These are phyloP conservation scores for Xerocomus potaroensis DNA, from an alignment of 768 basidiomycete genomes.

Conservation along the genomic window DNA sequence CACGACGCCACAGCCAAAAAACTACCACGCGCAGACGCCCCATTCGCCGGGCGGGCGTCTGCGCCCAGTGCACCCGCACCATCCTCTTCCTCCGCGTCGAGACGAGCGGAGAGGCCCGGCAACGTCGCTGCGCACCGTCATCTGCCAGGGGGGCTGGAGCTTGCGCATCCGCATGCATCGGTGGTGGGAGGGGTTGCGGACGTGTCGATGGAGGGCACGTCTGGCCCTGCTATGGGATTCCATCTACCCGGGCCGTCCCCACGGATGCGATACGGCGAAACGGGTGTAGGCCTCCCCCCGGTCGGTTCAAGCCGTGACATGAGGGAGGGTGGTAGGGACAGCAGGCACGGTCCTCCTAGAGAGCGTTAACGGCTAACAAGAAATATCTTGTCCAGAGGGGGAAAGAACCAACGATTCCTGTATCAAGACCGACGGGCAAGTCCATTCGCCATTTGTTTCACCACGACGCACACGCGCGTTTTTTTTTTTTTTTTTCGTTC, in stretches of 20 bases:
- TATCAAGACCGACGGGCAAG: conserved; percentile 9
- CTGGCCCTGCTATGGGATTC: conserved; percentile 21
- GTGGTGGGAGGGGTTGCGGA: conserved; percentile 14
- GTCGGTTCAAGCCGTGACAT: conserved; percentile 33
- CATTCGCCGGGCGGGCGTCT: conserved; percentile 69
- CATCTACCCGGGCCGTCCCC: conserved; percentile 32
- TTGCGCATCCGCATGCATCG: conserved; percentile 16
- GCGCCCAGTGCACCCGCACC: conserved; percentile 42
- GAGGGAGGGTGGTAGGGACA: conserved; percentile 30
- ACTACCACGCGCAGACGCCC: conserved; percentile 76
- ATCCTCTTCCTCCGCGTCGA: conserved; percentile 15
- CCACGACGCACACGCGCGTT: conserved; percentile 7
- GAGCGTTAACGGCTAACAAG: conserved; percentile 22
- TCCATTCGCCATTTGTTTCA: too few species aligned
- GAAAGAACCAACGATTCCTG: conserved; percentile 5
- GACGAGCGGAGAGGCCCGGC: conserved; percentile 33
- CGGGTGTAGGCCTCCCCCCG: conserved; percentile 23
- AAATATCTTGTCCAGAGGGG: not conserved
- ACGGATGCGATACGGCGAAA: conserved; percentile 35
- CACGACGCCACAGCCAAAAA: conserved; percentile 66
- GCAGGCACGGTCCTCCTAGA: conserved; percentile 25
- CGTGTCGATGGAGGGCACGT: not conserved
- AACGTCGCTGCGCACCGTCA: conserved; percentile 39
- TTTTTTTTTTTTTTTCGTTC: too few species aligned
- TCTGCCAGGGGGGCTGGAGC: conserved; percentile 26